phyloP scores from a whole-genome alignment of 2,329 filamentous ascomycete species.

The Colletotrichum higginsianum region DNA sequence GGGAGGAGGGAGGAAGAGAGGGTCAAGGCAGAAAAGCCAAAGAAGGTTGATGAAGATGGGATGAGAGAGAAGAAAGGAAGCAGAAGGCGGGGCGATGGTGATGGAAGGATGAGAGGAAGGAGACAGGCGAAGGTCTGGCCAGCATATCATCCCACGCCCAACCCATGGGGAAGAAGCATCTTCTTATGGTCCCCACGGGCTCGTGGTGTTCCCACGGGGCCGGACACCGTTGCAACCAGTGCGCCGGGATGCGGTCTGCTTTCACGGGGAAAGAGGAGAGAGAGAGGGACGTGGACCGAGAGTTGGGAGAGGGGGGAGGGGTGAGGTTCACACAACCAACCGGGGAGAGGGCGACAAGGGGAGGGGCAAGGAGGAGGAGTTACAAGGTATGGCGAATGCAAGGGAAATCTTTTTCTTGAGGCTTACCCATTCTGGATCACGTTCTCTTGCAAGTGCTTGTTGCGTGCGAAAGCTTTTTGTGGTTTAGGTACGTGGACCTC shows the following conservation, averaged over 20 bases:
- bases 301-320: constrained; percentile 16
- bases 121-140: constrained; percentile 33
- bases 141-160: constrained; percentile 34
- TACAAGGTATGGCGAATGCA: constrained; percentile 2
- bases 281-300: not conserved
- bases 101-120: constrained; percentile 16
- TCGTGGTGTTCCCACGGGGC: constrained; percentile 31
- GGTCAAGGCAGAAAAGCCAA: too few relatives aligned
- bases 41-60: not conserved
- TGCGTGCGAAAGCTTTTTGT: not conserved
- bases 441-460: not conserved
- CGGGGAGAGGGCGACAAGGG: not conserved
- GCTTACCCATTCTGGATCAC: constrained; percentile 40
- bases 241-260: constrained; percentile 27
- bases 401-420: constrained; percentile 25
- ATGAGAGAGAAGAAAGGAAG: constrained; percentile 7
- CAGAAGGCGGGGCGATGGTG: constrained; percentile 28
- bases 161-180: constrained; percentile 41
- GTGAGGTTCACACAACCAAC: constrained; percentile 5
- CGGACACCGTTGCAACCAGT: constrained; percentile 35
- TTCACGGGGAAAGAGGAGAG: constrained; percentile 30
- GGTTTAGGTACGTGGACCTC: constrained; percentile 2
- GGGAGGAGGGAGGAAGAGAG: not conserved
- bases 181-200: constrained; percentile 44
- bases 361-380: constrained; percentile 2